Conservation (phyloP, 2,329 filamentous ascomycete species). For the Botrytis cinerea region DNA sequence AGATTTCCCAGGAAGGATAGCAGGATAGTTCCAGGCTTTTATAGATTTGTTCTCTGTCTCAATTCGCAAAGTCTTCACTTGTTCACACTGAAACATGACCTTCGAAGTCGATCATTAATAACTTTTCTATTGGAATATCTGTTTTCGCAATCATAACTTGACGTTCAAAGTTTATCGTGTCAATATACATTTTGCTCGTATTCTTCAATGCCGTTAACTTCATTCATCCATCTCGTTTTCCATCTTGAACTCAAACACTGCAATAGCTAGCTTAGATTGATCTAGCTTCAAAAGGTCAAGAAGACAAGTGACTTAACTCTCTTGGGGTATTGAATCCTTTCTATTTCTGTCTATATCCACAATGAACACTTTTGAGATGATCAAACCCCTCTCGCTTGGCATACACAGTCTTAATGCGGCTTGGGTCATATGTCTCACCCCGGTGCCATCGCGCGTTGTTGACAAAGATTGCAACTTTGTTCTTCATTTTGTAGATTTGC, state of each 20-base stretch:
- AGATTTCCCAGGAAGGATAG: background rate
- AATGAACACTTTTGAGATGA: background rate
- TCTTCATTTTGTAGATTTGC: background rate
- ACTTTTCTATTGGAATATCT: background rate
- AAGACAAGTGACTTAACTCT: background rate
- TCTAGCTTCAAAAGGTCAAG: background rate
- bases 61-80: background rate
- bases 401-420: background rate
- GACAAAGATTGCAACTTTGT: background rate
- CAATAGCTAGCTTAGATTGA: background rate
- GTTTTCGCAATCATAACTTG: background rate
- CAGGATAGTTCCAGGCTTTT: background rate
- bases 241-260: background rate
- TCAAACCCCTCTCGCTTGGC: background rate
- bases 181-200: background rate
- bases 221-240: background rate
- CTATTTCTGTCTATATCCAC: background rate
- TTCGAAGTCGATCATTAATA: background rate
- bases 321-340: background rate
- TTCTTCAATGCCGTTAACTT: background rate
- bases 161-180: background rate
- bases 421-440: background rate
- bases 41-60: background rate
- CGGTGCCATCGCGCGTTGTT: background rate
- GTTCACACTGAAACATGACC: background rate